phyloP scores from a whole-genome alignment of 805 yeast species.

The Tetrapisispora iriomotensis region DNA sequence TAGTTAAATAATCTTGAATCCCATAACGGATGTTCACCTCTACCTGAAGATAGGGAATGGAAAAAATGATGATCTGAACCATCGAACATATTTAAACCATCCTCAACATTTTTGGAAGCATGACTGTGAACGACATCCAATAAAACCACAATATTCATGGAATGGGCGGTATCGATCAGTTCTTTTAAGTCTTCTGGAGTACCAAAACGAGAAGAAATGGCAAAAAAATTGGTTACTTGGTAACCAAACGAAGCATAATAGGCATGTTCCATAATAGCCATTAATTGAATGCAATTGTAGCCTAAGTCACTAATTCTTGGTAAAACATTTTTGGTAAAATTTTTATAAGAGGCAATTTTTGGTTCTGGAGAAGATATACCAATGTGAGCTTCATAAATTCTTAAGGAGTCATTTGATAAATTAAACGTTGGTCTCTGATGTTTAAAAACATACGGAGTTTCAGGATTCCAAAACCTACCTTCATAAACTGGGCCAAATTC shows the following conservation, averaged over 20 bases:
- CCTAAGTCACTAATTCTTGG: constrained; percentile 83
- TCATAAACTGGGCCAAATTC: constrained; percentile 48
- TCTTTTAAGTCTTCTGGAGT: constrained; percentile 92
- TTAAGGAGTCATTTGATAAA: constrained; percentile 38
- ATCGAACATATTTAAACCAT: constrained; percentile 86
- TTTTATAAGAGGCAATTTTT: constrained; percentile 71
- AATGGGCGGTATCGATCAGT: constrained; percentile 85
- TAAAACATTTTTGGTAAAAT: constrained; percentile 68
- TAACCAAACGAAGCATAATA: constrained; percentile 98
- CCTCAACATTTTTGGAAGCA: constrained; percentile 88
- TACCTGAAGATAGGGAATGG: constrained; percentile 64
- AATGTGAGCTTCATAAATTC: constrained; percentile 89
- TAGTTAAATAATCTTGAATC: constrained; percentile 93
- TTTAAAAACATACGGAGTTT: constrained; percentile 46
- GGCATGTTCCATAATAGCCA: constrained; percentile 99
- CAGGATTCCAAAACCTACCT: constrained; percentile 90
- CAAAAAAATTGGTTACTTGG: constrained; percentile 88
- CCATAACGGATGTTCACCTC: constrained; percentile 88
- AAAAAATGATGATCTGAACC: constrained; percentile 94
- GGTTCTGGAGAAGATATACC: constrained; percentile 93
- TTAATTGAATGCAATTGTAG: constrained; percentile 85
- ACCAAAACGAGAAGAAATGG: constrained; percentile 82
- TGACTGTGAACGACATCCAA: constrained; percentile 94
- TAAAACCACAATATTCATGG: constrained; percentile 73
- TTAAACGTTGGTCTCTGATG: constrained; percentile 49